phyloP scores from a whole-genome alignment of 192 early-diverging fungal species.

The Gorgonomyces haynaldii region DNA sequence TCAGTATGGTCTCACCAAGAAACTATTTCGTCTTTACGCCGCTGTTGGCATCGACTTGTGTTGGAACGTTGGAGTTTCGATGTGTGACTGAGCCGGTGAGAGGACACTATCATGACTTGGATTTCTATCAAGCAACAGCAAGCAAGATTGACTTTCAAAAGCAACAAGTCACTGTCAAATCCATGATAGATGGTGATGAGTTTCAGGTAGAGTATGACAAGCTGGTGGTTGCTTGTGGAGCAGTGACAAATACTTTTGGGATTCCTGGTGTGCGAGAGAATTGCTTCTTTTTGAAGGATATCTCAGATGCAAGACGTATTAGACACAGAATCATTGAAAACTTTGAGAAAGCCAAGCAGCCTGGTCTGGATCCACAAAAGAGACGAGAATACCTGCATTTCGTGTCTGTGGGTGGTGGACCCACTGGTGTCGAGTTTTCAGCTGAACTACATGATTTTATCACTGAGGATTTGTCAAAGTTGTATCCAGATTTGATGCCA shows the following conservation, averaged over 20 bases:
- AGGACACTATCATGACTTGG: constrained; percentile 11
- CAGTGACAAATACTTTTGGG: constrained; percentile 70
- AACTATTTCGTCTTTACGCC: constrained; percentile 86
- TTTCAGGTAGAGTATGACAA: constrained; percentile 63
- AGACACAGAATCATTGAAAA: constrained; percentile 60
- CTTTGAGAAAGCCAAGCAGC: constrained; percentile 60
- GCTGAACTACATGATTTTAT: constrained; percentile 75
- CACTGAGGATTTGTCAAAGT: constrained; percentile 61
- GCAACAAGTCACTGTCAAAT: constrained; percentile 13
- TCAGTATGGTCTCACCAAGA: constrained; percentile 68
- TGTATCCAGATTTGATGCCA: constrained; percentile 57
- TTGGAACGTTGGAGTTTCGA: constrained; percentile 78
- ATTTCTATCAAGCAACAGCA: constrained; percentile 57
- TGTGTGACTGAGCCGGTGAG: constrained; percentile 67
- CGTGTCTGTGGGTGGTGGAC: constrained; percentile 79
- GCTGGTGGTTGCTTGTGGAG: constrained; percentile 71
- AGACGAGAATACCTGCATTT: constrained; percentile 58
- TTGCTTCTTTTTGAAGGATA: constrained; percentile 75
- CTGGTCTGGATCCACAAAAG: constrained; percentile 49
- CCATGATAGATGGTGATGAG: constrained; percentile 13
- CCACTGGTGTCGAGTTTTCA: constrained; percentile 39
- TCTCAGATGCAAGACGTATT: constrained; percentile 73
- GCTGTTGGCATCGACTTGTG: constrained; percentile 52
- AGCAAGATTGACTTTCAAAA: constrained; percentile 36
- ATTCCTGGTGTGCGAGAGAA: constrained; percentile 76